Evolutionary conservation across 2,329 filamentous ascomycete genomes (phyloP).

Genomic region (Cryphonectria parasitica): DNA sequence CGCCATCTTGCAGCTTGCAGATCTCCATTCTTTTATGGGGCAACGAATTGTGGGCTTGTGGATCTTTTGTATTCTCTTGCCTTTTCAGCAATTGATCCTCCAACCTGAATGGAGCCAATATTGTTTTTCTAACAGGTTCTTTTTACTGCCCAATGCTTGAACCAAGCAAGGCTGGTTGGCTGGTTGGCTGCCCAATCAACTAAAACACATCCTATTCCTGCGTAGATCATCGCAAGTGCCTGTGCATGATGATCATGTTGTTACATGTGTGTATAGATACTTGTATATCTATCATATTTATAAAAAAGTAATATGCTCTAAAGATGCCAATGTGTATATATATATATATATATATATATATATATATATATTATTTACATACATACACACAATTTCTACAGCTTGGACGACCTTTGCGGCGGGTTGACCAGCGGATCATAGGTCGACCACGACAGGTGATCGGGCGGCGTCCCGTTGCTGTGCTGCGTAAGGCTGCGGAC

Average conservation of each 20-base stretch:
- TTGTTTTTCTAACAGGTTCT: no score
- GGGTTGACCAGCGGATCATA: constrained; percentile 60
- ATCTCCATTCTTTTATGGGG: neutral
- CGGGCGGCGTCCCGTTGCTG: constrained; percentile 51
- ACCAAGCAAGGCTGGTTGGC: no score
- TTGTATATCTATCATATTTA: neutral
- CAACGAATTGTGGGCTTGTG: neutral
- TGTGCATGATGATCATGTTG: neutral
- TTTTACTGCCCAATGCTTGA: neutral
- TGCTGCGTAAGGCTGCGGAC: constrained; percentile 67
- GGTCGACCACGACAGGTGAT: constrained; percentile 51
- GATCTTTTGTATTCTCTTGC: neutral
- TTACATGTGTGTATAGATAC: neutral
- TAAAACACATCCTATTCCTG: neutral
- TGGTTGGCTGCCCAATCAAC: neutral
- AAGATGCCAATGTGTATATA: no score
- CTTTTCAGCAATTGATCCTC: neutral
- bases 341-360: no score
- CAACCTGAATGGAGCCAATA: neutral
- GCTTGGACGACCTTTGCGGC: constrained; percentile 56
- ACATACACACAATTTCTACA: constrained; percentile 39
- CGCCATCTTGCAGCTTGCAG: constrained; percentile 10
- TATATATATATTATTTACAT: no score
- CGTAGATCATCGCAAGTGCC: no score
- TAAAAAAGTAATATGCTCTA: no score